Percentiles rank a stretch among this genome's conserved stretches.
Conservation (phyloP, 345 rosid genomes). For the Brassica rapa region DNA sequence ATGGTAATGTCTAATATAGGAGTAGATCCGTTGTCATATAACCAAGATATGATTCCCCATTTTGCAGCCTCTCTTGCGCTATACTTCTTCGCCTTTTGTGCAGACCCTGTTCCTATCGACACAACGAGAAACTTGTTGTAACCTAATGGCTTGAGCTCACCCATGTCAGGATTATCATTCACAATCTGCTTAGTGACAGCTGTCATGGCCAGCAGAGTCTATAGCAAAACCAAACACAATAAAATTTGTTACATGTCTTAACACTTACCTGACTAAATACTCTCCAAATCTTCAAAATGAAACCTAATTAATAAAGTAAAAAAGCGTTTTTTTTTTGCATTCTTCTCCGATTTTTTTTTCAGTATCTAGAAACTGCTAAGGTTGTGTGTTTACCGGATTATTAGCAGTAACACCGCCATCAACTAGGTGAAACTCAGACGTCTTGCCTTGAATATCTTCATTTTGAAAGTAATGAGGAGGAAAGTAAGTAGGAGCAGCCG, state of each 20-base stretch:
- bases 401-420: slow-evolving; percentile 73
- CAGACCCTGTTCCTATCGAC: slow-evolving; percentile 65
- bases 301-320: background rate
- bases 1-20: slow-evolving; percentile 57
- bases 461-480: slow-evolving; percentile 60
- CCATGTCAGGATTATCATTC: slow-evolving; percentile 52
- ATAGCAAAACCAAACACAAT: slow-evolving; percentile 18
- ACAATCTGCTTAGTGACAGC: slow-evolving; percentile 59
- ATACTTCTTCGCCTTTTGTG: slow-evolving; percentile 44
- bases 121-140: slow-evolving; percentile 57
- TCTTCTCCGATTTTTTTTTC: background rate
- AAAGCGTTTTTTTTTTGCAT: background rate
- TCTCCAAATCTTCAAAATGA: background rate
- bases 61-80: slow-evolving; percentile 50
- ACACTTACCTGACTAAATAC: background rate
- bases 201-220: slow-evolving; percentile 66
- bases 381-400: slow-evolving; percentile 56
- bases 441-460: slow-evolving; percentile 45
- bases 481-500: slow-evolving; percentile 74
- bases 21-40: slow-evolving; percentile 46
- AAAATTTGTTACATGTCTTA: background rate
- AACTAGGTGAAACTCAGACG: slow-evolving; percentile 60
- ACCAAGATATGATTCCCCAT: slow-evolving; percentile 72
- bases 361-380: background rate
- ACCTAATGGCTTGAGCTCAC: slow-evolving; percentile 44